These are phyloP conservation scores for Aspergillus novoparasiticus DNA, from an alignment of 2,329 filamentous ascomycete species.

Conservation along the genomic window DNA sequence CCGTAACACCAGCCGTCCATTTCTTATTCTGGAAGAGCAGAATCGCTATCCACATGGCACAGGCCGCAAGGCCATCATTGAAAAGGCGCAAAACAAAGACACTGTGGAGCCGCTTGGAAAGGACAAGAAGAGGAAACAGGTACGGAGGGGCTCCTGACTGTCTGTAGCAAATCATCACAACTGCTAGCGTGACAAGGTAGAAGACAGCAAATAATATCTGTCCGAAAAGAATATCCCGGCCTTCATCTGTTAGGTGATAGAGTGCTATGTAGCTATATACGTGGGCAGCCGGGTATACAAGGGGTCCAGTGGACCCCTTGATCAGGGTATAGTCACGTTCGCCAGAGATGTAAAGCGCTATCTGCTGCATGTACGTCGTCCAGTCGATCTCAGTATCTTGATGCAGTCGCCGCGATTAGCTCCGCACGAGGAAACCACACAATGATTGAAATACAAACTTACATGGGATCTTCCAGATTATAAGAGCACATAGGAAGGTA, in stretches of 20 bases:
- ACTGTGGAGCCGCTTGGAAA: conserved; percentile 91
- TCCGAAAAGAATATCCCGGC: conserved; percentile 74
- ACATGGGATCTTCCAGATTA: conserved; percentile 86
- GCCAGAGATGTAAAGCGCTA: conserved; percentile 75
- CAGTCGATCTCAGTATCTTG: conserved; percentile 97
- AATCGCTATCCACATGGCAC: conserved; percentile 82
- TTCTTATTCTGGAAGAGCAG: conserved; percentile 72
- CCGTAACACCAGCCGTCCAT: conserved; percentile 72
- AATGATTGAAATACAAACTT: conserved; percentile 38
- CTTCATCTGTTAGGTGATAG: conserved; percentile 75
- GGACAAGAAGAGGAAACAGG: conserved; percentile 78
- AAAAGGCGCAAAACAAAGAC: conserved; percentile 91
- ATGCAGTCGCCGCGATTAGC: conserved; percentile 30
- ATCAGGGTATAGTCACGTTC: conserved; percentile 88
- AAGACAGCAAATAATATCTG: conserved; percentile 80
- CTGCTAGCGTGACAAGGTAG: conserved; percentile 72
- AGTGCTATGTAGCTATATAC: conserved; percentile 86
- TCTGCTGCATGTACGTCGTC: conserved; percentile 94
- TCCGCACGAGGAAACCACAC: conserved; percentile 10
- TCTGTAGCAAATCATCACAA: conserved; percentile 80
- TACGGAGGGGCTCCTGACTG: conserved; percentile 67
- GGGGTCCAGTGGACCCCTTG: conserved; percentile 82
- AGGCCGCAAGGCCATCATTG: conserved; percentile 88
- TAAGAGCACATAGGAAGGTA: conserved; percentile 68
- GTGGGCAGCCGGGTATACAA: conserved; percentile 93